Evolutionary conservation across 371 early-diverging fungal genomes (phyloP).

Genomic region (Mucor velutinosus): DNA sequence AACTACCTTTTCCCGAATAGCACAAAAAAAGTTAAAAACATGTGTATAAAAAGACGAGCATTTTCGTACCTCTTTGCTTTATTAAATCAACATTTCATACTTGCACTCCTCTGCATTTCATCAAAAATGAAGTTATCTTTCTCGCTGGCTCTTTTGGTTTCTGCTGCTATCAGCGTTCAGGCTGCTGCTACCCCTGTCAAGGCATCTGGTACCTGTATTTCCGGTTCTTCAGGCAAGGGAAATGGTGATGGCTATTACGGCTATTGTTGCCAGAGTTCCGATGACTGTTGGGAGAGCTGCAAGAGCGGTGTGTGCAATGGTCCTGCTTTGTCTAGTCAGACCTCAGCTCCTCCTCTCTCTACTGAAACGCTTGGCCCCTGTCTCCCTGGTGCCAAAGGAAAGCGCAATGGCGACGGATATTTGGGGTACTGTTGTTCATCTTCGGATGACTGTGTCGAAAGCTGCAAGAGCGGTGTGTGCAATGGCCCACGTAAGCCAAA

Average conservation of each 20-base stretch:
- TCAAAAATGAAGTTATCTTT: background rate
- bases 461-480: conserved; percentile 11
- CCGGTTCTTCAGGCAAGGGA: conserved; percentile 9
- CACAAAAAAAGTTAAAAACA: background rate
- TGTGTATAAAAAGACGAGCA: background rate
- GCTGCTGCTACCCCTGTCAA: background rate
- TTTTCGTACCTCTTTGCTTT: background rate
- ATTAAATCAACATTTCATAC: background rate
- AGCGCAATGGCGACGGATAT: conserved; percentile 16
- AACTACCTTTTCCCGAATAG: background rate
- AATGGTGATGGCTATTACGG: conserved; percentile 18
- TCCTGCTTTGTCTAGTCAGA: background rate
- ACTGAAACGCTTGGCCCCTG: background rate
- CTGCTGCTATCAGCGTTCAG: background rate
- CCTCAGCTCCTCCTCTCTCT: background rate
- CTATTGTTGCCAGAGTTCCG: conserved; percentile 8
- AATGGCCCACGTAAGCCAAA: conserved; percentile 6
- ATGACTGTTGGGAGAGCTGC: conserved; percentile 16
- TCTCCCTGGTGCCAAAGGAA: conserved; percentile 3
- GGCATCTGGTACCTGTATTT: background rate
- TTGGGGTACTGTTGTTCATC: conserved; percentile 12
- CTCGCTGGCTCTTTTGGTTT: background rate
- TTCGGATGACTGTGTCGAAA: conserved; percentile 10
- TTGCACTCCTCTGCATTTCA: background rate
- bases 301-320: conserved; percentile 13